Percentiles rank a stretch among this genome's conserved stretches.
Evolutionary conservation across 768 basidiomycete genomes (phyloP).

Genomic region (Podaxis carcinomalis): DNA sequence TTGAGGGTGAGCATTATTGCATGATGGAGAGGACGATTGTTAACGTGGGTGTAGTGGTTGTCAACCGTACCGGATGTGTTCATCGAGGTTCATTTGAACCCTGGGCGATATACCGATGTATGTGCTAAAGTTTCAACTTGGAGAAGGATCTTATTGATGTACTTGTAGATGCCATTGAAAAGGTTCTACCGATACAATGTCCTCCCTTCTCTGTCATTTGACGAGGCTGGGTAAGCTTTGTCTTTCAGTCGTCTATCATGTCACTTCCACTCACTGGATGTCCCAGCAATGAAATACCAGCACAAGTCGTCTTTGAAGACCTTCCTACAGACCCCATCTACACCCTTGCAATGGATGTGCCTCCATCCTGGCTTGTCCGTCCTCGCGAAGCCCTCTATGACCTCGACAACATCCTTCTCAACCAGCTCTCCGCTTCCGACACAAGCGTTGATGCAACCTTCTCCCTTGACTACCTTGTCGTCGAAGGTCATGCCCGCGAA

Average conservation of each 20-base stretch:
- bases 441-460: conserved; percentile 74
- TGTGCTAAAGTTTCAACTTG: conserved; percentile 11
- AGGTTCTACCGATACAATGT: conserved; percentile 87
- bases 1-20: conserved; percentile 48
- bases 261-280: background rate
- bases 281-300: conserved; percentile 51
- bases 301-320: conserved; percentile 59
- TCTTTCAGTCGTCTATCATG: background rate
- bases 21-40: too few species aligned
- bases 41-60: conserved; percentile 48
- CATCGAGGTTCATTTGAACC: conserved; percentile 79
- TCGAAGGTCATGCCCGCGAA: conserved; percentile 94
- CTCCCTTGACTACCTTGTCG: conserved; percentile 84
- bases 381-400: conserved; percentile 88
- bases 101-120: conserved; percentile 65
- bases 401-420: conserved; percentile 91
- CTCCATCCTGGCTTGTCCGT: conserved; percentile 88
- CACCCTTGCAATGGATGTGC: conserved; percentile 91
- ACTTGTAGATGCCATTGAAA: conserved; percentile 75
- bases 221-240: conserved; percentile 62
- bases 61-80: conserved; percentile 58
- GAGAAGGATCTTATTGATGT: background rate
- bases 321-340: conserved; percentile 87
- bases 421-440: conserved; percentile 54
- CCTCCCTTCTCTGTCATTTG: conserved; percentile 52